A percentile compares a stretch with the other conserved stretches of the same genome.
Conservation (phyloP, 345 rosid genomes). For the Boechera retrofracta region DNA sequence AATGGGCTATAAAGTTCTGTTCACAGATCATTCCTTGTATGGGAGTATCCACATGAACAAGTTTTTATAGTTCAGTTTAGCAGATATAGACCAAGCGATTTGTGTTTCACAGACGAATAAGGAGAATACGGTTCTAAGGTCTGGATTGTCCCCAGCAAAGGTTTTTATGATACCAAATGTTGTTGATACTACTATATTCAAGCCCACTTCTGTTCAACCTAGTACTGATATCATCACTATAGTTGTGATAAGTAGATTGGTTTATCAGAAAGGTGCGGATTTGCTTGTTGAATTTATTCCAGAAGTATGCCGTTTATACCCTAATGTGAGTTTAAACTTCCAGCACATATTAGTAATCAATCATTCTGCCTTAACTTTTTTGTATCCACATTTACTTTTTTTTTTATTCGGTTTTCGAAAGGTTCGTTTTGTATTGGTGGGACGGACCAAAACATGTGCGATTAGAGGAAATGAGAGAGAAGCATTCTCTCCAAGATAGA, state of each 20-base stretch:
- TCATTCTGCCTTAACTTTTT: not conserved
- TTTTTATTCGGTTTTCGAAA: constrained; percentile 40
- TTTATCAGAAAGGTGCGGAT: constrained; percentile 95
- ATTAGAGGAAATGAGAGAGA: constrained; percentile 96
- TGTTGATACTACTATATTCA: constrained; percentile 97
- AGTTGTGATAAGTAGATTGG: constrained; percentile 93
- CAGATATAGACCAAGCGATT: constrained; percentile 93
- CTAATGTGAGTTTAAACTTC: constrained; percentile 62
- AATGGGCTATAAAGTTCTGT: constrained; percentile 87
- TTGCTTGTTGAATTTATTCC: constrained; percentile 97
- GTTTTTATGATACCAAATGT: constrained; percentile 95
- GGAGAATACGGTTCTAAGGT: constrained; percentile 90
- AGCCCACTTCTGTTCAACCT: constrained; percentile 66
- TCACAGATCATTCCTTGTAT: constrained; percentile 91
- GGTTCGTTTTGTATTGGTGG: constrained; percentile 94
- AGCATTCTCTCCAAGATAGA: constrained; percentile 93
- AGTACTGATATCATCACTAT: constrained; percentile 67
- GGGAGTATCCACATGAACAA: constrained; percentile 99
- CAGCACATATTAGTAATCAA: not conserved
- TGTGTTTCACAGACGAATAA: constrained; percentile 97
- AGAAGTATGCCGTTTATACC: constrained; percentile 72
- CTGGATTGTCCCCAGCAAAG: constrained; percentile 85
- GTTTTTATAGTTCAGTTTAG: constrained; percentile 88
- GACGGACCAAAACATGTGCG: constrained; percentile 96
- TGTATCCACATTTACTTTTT: constrained; percentile 5